A percentile compares a stretch with the other conserved stretches of the same genome.
Evolutionary conservation across 768 basidiomycete genomes (phyloP).

Genomic region (Mrakia frigida): DNA sequence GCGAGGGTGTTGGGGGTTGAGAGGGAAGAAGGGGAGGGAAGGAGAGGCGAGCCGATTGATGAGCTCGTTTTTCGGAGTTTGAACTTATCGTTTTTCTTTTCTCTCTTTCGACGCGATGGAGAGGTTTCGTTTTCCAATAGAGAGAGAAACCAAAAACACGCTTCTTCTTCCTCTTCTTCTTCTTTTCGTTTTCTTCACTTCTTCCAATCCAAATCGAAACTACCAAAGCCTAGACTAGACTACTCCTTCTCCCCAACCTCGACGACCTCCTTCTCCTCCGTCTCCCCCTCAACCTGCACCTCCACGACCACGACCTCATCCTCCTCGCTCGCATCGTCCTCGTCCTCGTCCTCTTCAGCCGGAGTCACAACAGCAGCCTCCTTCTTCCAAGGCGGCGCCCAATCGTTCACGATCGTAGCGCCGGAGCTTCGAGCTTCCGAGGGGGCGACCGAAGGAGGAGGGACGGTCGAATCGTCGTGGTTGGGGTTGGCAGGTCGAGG

Average conservation of each 20-base stretch:
- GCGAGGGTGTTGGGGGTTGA: too few relatives aligned
- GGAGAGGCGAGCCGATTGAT: too few relatives aligned
- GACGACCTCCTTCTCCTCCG: background rate
- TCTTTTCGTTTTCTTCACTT: too few relatives aligned
- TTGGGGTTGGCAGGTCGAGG: background rate
- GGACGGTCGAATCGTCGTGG: background rate
- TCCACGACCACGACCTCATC: background rate
- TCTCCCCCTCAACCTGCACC: background rate
- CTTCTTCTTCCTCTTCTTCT: too few relatives aligned
- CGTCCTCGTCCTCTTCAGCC: background rate
- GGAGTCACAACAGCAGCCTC: background rate
- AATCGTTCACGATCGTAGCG: constrained; percentile 10
- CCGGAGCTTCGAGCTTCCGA: constrained; percentile 2
- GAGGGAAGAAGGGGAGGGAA: too few relatives aligned
- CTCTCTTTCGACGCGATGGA: too few relatives aligned
- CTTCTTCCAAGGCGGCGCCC: background rate
- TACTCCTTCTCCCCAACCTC: constrained; percentile 1
- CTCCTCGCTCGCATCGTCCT: background rate
- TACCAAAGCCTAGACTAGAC: too few relatives aligned
- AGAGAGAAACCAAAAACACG: too few relatives aligned
- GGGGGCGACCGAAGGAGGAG: background rate
- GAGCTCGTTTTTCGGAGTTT: too few relatives aligned
- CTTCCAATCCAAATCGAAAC: too few relatives aligned
- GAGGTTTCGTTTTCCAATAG: too few relatives aligned
- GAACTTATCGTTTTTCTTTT: too few relatives aligned